phyloP scores from a whole-genome alignment of 805 yeast species.

The Saccharomyces jurei region DNA sequence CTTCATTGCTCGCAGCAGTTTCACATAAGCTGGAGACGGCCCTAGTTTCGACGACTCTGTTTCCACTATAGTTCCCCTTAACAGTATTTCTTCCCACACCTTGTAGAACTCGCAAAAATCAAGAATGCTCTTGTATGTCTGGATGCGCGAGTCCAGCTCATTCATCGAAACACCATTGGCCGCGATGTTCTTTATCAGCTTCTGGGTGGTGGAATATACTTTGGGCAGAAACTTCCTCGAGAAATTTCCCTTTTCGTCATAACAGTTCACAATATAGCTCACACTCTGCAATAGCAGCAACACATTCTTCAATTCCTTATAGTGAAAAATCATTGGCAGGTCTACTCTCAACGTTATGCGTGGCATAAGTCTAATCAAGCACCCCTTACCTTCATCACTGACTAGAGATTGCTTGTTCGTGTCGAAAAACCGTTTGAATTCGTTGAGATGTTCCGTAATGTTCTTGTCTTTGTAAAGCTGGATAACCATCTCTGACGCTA shows the following conservation, averaged over 20 bases:
- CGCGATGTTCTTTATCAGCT: conserved; percentile 7
- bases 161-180: conserved; percentile 5
- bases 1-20: not conserved
- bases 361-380: conserved; percentile 8
- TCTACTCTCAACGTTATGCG: conserved; percentile 10
- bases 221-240: conserved; percentile 26
- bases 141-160: conserved; percentile 5
- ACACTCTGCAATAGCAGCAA: conserved; percentile 27
- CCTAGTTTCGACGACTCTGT: not conserved
- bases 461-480: conserved; percentile 23
- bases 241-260: conserved; percentile 26
- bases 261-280: conserved; percentile 27
- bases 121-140: conserved; percentile 14
- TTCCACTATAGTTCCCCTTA: not conserved
- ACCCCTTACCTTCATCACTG: conserved; percentile 1
- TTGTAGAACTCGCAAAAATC: conserved; percentile 18
- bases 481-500: conserved; percentile 16
- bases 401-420: conserved; percentile 10
- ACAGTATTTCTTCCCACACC: conserved; percentile 16
- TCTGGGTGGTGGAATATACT: conserved; percentile 15
- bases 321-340: conserved; percentile 15
- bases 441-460: conserved; percentile 19
- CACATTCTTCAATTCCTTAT: conserved; percentile 23
- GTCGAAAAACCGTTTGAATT: conserved; percentile 21
- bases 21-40: not conserved